Base-by-base conservation (phyloP, 176 grass and related monocot species). In the Eleusine indica region DNA sequence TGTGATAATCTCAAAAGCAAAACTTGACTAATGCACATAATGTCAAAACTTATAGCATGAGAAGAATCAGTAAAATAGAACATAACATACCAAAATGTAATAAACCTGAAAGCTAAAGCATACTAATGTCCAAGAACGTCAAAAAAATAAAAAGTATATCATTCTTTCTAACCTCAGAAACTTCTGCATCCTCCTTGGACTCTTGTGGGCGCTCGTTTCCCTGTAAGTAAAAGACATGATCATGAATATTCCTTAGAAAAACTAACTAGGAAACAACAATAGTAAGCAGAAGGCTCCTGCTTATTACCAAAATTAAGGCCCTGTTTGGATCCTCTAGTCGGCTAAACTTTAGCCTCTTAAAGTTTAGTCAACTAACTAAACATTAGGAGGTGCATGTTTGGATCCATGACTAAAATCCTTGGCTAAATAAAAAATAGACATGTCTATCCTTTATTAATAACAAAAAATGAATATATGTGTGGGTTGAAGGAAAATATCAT, bases 141-240 rank as follows among this genome's bases (percentile, higher is more conserved):
- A 47, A 8, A n/a, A 29, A 25, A 80, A 68, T 53, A 16, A 52
- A 28, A 35, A 25, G 25, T 35, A 71, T 83, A 75, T 75, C 40
- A 41, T 69, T 66, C 15, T 60, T 68, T 68, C 61, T 60, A 82
- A 93, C 91, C 88, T 91, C 92, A 81, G 83, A 43, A 88, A 88
- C 88, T 80, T 88, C 71, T 57, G 64, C 2, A 0, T 43, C 44
- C 25, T 88, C 86, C 80, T 90, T 83, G 38, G 75, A 86, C 80
- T 70, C 83, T 79, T 82, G 81, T 28, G 73, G 30, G 75, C 9
- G 83, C 35, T 40, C 51, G 0, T 88, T 88, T 82, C 80, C 83
- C 88, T 93, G 82, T 48, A 56, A 82, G 66, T 41, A 87, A 17
- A 78, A 80, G 16, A 78, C 2, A 48, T 15, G 28, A 67, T 67